These are phyloP conservation scores for Barnettozyma salicaria DNA, from an alignment of 805 yeast species.

Conservation along the genomic window DNA sequence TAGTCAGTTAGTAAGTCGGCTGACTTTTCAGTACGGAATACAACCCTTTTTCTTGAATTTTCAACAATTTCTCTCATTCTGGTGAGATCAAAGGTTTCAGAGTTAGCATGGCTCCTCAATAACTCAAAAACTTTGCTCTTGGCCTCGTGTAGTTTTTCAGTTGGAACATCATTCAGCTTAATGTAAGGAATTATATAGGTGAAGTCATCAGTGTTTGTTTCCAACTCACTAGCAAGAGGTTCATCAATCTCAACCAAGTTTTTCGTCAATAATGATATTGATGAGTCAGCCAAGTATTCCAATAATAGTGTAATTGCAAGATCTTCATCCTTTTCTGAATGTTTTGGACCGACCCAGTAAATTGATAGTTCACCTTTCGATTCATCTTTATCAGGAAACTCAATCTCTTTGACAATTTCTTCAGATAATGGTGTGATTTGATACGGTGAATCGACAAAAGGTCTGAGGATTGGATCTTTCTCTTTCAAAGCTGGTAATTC, in stretches of 20 bases:
- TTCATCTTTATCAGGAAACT: constrained; percentile 88
- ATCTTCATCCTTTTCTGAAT: constrained; percentile 43
- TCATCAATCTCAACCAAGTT: constrained; percentile 73
- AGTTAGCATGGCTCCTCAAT: constrained; percentile 45
- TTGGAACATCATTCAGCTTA: constrained; percentile 68
- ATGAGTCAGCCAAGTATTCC: constrained; percentile 61
- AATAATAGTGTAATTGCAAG: constrained; percentile 70
- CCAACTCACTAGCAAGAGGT: constrained; percentile 71
- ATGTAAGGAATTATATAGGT: constrained; percentile 51
- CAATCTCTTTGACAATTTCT: constrained; percentile 43
- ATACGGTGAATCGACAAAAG: constrained; percentile 68
- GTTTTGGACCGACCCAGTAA: constrained; percentile 78
- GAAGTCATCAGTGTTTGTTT: constrained; percentile 70
- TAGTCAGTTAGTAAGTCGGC: constrained; percentile 55
- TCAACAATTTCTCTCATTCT: constrained; percentile 65
- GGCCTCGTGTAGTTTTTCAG: constrained; percentile 50
- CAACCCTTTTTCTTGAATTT: constrained; percentile 55
- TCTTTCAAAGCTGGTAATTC: constrained; percentile 38
- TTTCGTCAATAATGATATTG: constrained; percentile 69
- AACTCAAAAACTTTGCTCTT: constrained; percentile 45
- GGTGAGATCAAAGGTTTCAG: constrained; percentile 49
- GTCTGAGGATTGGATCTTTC: constrained; percentile 39
- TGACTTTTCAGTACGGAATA: constrained; percentile 56
- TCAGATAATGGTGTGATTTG: constrained; percentile 30
- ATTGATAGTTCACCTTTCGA: constrained; percentile 68